These are phyloP conservation scores for Penicillium aurantiogriseum DNA, from an alignment of 2,329 filamentous ascomycete species.

Conservation along the genomic window DNA sequence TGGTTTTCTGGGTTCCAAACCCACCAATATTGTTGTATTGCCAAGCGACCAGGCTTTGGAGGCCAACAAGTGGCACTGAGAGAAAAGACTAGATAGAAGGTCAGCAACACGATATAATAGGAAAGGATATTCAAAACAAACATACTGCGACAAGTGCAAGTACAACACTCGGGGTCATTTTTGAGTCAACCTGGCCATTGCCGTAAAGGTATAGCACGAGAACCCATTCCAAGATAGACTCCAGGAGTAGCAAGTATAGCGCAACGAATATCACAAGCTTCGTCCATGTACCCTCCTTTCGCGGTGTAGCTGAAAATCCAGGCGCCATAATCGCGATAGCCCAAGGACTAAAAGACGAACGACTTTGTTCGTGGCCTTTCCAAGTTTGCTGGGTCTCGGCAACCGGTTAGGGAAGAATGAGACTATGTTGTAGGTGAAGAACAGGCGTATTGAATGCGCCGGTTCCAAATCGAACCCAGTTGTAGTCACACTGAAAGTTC, in stretches of 20 bases:
- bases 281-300: slow-evolving; percentile 34
- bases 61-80: slow-evolving; percentile 36
- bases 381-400: neutral
- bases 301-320: slow-evolving; percentile 16
- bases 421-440: neutral
- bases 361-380: neutral
- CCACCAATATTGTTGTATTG: slow-evolving; percentile 36
- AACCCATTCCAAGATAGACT: slow-evolving; percentile 37
- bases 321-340: slow-evolving; percentile 16
- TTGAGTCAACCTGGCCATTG: slow-evolving; percentile 36
- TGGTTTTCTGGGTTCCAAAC: slow-evolving; percentile 31
- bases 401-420: neutral
- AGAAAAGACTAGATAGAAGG: slow-evolving; percentile 31
- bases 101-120: neutral
- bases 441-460: slow-evolving; percentile 6
- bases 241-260: slow-evolving; percentile 36
- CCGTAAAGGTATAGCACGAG: slow-evolving; percentile 38
- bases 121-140: neutral
- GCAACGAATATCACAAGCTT: slow-evolving; percentile 38
- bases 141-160: slow-evolving; percentile 39
- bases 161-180: slow-evolving; percentile 39
- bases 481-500: slow-evolving; percentile 6
- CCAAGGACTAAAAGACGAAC: neutral
- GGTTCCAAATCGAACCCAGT: slow-evolving; percentile 11
- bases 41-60: slow-evolving; percentile 43